Conservation (phyloP, 306 rosid species). For the Pterocarpus macrocarpus region DNA sequence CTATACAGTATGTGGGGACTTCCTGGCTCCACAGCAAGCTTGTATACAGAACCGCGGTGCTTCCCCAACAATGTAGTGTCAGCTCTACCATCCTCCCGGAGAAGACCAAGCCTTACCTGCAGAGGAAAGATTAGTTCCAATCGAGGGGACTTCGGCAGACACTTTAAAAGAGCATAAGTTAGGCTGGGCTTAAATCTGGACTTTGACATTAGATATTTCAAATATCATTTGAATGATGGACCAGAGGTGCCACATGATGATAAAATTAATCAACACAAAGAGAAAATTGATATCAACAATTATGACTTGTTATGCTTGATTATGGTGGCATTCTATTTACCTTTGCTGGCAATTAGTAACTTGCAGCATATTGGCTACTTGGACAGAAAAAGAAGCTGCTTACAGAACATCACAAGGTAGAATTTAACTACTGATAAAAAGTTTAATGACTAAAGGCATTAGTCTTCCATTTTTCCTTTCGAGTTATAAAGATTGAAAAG, state of each 20-base stretch:
- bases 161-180: constrained; percentile 11
- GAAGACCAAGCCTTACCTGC: constrained; percentile 69
- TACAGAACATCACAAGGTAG: no score
- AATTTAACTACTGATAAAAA: no score
- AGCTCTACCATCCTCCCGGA: constrained; percentile 58
- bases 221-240: constrained; percentile 3
- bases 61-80: constrained; percentile 61
- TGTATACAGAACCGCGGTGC: constrained; percentile 62
- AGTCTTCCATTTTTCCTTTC: constrained; percentile 12
- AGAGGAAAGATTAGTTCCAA: constrained; percentile 21
- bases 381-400: no score
- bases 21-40: constrained; percentile 80
- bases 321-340: neutral
- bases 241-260: constrained; percentile 24
- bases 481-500: constrained; percentile 1
- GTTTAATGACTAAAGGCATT: neutral
- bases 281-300: constrained; percentile 10
- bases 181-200: no score
- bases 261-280: constrained; percentile 27
- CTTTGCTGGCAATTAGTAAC: no score
- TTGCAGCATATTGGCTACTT: no score
- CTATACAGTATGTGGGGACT: constrained; percentile 68
- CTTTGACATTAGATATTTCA: neutral
- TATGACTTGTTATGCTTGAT: constrained; percentile 21
- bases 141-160: constrained; percentile 33